phyloP scores from a whole-genome alignment of 257 asterid species.

The Ophiorrhiza pumila region DNA sequence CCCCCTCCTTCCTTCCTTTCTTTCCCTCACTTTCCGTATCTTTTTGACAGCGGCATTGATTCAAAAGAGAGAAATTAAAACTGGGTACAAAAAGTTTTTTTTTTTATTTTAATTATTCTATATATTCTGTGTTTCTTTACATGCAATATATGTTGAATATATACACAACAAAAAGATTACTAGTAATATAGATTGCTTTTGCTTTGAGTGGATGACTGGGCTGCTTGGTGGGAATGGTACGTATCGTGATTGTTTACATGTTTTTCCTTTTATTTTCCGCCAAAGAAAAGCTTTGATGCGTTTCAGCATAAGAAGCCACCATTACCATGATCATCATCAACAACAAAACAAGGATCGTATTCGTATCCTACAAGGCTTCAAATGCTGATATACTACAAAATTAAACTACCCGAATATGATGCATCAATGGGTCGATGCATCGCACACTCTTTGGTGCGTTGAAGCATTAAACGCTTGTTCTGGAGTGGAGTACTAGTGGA shows the following conservation, averaged over 20 bases:
- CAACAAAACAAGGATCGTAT: slow-evolving; percentile 11
- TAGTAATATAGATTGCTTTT: slow-evolving; percentile 9
- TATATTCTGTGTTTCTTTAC: neutral
- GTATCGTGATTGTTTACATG: too few species aligned
- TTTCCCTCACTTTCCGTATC: slow-evolving; percentile 18
- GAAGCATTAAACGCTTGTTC: neutral
- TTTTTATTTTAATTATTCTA: neutral
- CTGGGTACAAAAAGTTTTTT: neutral
- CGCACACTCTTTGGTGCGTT: slow-evolving; percentile 16
- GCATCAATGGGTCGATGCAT: neutral
- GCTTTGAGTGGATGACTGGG: neutral
- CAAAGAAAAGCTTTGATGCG: neutral
- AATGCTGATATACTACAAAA: too few species aligned
- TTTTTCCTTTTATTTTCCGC: neutral
- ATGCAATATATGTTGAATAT: too few species aligned
- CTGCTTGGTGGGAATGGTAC: too few species aligned
- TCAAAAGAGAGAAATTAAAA: neutral
- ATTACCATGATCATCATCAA: neutral
- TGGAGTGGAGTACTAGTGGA: too few species aligned
- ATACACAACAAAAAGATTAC: neutral
- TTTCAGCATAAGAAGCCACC: neutral
- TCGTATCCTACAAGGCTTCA: slow-evolving; percentile 22
- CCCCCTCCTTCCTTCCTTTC: neutral
- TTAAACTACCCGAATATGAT: too few species aligned
- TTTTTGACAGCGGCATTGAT: slow-evolving; percentile 13